These are phyloP conservation scores for Rosa lucieae DNA, from an alignment of 306 rosid genomes.

Conservation along the genomic window DNA sequence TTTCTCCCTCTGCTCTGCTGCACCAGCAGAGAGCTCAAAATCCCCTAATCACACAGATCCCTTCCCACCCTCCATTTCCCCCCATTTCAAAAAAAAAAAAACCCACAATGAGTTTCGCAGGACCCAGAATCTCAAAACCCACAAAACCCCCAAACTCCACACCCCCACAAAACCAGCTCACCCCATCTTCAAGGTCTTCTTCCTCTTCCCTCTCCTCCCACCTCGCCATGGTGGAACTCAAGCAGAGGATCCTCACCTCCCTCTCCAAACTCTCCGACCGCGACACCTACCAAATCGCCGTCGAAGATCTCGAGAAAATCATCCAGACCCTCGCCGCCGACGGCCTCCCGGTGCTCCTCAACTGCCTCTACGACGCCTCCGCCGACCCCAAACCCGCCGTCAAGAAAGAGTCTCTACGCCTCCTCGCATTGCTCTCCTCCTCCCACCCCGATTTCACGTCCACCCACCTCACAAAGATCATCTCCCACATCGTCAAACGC, in stretches of 20 bases:
- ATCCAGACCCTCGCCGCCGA: conserved; percentile 61
- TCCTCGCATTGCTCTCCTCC: conserved; percentile 59
- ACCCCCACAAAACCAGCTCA: conserved; percentile 24
- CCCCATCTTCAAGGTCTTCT: conserved; percentile 1
- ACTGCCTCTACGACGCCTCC: conserved; percentile 79
- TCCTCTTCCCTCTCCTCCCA: conserved; percentile 60
- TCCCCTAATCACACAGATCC: neutral
- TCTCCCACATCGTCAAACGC: conserved; percentile 57
- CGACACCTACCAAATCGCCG: conserved; percentile 93
- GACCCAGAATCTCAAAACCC: conserved; percentile 50
- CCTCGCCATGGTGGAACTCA: conserved; percentile 89
- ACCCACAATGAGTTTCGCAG: conserved; percentile 46
- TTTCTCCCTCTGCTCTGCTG: conserved; percentile 9
- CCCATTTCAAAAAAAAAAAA: neutral
- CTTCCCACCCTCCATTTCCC: neutral
- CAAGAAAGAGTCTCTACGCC: conserved; percentile 71
- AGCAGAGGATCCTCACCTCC: conserved; percentile 80
- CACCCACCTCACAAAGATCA: conserved; percentile 72
- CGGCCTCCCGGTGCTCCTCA: conserved; percentile 77
- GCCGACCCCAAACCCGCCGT: conserved; percentile 85
- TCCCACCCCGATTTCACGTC: conserved; percentile 59
- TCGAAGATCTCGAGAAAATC: conserved; percentile 78
- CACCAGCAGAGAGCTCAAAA: neutral
- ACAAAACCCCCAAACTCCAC: conserved; percentile 52
- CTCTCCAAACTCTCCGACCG: conserved; percentile 89